phyloP scores from a whole-genome alignment of 257 asterid genomes.

The Cordia subcordata region DNA sequence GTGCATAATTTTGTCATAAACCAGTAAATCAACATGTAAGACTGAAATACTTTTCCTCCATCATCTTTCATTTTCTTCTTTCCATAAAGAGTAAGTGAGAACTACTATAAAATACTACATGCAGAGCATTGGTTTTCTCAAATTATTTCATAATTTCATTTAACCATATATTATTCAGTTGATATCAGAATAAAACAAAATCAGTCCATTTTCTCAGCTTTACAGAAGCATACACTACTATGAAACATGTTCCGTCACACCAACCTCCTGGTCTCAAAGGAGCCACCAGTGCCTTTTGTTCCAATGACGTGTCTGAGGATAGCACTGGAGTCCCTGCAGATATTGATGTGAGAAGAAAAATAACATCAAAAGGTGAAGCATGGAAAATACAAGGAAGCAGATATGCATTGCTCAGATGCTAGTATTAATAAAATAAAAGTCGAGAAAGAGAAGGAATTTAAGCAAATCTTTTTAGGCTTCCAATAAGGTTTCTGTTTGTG shows the following conservation, averaged over 20 bases:
- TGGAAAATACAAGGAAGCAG: not conserved
- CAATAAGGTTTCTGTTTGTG: too few species aligned
- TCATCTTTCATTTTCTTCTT: too few species aligned
- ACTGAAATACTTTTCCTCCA: not conserved
- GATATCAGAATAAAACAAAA: not conserved
- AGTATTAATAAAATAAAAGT: too few species aligned
- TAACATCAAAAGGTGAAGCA: not conserved
- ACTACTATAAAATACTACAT: not conserved
- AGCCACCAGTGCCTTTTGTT: not conserved
- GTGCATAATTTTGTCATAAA: not conserved
- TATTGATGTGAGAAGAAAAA: not conserved
- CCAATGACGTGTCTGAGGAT: not conserved
- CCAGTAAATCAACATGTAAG: not conserved
- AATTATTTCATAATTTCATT: not conserved
- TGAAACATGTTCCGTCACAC: not conserved
- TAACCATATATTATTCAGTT: not conserved
- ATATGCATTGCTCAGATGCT: too few species aligned
- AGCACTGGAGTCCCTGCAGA: slow-evolving; percentile 1
- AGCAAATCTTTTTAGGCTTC: too few species aligned
- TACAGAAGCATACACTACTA: not conserved
- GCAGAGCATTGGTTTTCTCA: not conserved
- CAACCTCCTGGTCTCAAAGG: not conserved
- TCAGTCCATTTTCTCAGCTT: not conserved
- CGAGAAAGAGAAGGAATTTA: too few species aligned
- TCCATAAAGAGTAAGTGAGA: not conserved